phyloP scores from a whole-genome alignment of 1,139 yeast species.

The Magnusiomyces suaveolens region DNA sequence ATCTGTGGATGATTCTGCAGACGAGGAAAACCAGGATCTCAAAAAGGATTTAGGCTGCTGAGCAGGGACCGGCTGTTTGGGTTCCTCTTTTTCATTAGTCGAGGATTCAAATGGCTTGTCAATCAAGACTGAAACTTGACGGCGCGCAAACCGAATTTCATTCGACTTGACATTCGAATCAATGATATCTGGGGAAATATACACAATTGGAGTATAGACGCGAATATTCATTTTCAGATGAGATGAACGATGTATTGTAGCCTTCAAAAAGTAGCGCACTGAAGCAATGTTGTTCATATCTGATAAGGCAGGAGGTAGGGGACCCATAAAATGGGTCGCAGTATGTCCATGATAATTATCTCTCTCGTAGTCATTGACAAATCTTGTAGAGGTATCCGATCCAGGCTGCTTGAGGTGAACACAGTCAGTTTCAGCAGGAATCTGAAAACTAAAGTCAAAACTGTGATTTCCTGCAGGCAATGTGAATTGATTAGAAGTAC shows the following conservation, averaged over 20 bases:
- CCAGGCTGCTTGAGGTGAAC: constrained; percentile 26
- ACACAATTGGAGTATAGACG: constrained; percentile 41
- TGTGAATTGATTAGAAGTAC: constrained; percentile 46
- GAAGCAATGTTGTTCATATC: constrained; percentile 41
- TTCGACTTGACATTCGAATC: constrained; percentile 22
- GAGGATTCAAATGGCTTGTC: background rate
- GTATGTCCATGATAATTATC: constrained; percentile 24
- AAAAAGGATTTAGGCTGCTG: background rate
- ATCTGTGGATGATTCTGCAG: background rate
- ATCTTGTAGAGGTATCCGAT: constrained; percentile 27
- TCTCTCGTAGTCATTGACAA: constrained; percentile 33
- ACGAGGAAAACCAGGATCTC: background rate
- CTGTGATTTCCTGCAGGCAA: constrained; percentile 50
- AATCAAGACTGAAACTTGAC: constrained; percentile 16
- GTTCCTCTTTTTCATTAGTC: background rate
- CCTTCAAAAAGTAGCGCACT: constrained; percentile 44
- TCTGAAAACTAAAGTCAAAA: constrained; percentile 47
- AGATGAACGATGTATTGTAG: constrained; percentile 45
- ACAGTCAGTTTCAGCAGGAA: constrained; percentile 48
- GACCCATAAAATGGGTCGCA: constrained; percentile 35
- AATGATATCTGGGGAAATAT: constrained; percentile 38
- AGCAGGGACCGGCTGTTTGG: background rate
- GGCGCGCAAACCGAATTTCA: constrained; percentile 25
- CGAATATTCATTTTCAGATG: constrained; percentile 41
- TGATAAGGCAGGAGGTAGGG: constrained; percentile 49